A percentile compares a stretch with the other conserved stretches of the same genome.
Conservation (phyloP, 176 grass and related monocot genomes). For the Poa annua region DNA sequence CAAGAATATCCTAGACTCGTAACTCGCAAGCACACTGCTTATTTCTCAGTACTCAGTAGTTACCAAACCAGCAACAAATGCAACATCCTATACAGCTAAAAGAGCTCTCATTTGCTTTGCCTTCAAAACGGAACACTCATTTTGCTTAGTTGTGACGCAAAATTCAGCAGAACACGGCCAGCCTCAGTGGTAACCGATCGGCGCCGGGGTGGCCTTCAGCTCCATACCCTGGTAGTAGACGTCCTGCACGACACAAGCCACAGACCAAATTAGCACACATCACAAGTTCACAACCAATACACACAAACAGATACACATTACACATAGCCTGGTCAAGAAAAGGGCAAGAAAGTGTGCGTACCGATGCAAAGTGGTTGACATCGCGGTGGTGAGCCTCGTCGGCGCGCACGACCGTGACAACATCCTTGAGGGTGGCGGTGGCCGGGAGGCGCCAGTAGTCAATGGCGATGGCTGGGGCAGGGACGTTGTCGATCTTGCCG, state of each 20-base stretch:
- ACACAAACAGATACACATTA: background rate
- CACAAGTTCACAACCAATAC: background rate
- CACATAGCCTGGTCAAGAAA: background rate
- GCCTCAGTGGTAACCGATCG: slow-evolving; percentile 65
- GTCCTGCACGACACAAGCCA: slow-evolving; percentile 48
- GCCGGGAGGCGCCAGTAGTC: slow-evolving; percentile 75
- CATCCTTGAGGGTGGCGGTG: slow-evolving; percentile 74
- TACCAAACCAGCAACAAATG: background rate
- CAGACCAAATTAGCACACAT: background rate
- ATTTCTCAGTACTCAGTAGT: slow-evolving; percentile 34
- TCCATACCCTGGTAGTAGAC: slow-evolving; percentile 76
- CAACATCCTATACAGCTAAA: slow-evolving; percentile 27
- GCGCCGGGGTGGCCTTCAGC: slow-evolving; percentile 62
- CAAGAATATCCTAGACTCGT: slow-evolving; percentile 20
- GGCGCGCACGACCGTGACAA: slow-evolving; percentile 64
- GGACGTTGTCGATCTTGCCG: slow-evolving; percentile 64
- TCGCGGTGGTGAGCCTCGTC: slow-evolving; percentile 86
- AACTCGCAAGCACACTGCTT: slow-evolving; percentile 38
- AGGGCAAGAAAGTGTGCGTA: background rate
- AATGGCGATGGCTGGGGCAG: slow-evolving; percentile 77
- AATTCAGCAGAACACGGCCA: slow-evolving; percentile 18
- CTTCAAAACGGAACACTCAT: slow-evolving; percentile 26
- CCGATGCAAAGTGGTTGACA: slow-evolving; percentile 86
- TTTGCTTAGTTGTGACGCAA: slow-evolving; percentile 36
- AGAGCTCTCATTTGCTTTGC: background rate